Percentiles rank a stretch among this genome's conserved stretches.
Evolutionary conservation across 139 green algal genomes (phyloP).

Genomic region (Chlamydomonas asymmetrica): DNA sequence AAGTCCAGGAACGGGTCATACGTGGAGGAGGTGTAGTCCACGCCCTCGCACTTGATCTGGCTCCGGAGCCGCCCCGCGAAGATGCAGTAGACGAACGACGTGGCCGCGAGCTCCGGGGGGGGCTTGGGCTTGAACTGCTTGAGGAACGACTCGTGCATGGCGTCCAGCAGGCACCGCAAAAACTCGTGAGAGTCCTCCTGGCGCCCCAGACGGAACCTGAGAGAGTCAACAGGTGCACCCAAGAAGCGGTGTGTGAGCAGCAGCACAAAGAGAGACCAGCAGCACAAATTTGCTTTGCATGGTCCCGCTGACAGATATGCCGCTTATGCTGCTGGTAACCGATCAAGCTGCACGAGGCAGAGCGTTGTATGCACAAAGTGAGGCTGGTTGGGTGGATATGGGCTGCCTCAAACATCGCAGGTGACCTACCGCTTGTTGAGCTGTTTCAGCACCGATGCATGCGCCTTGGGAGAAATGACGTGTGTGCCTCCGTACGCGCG

Average conservation of each 20-base stretch:
- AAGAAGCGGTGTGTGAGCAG: no score
- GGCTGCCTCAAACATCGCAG: no score
- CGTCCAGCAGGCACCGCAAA: slow-evolving; percentile 84
- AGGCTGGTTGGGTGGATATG: no score
- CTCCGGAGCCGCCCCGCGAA: slow-evolving; percentile 89
- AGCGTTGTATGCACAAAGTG: no score
- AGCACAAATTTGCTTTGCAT: not conserved
- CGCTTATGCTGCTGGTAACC: slow-evolving; percentile 10
- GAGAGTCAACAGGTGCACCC: no score
- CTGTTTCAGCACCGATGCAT: slow-evolving; percentile 48
- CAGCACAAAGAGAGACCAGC: not conserved
- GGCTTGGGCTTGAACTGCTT: slow-evolving; percentile 60
- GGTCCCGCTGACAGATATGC: not conserved
- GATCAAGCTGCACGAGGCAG: not conserved
- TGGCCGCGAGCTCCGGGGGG: slow-evolving; percentile 61
- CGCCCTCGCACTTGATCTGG: slow-evolving; percentile 86
- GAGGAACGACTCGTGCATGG: slow-evolving; percentile 82
- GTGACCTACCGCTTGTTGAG: slow-evolving; percentile 70
- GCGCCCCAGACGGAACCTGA: slow-evolving; percentile 81
- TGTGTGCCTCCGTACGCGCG: slow-evolving; percentile 20
- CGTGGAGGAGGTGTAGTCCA: slow-evolving; percentile 78
- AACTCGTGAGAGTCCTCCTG: slow-evolving; percentile 94
- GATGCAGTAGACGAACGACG: slow-evolving; percentile 85
- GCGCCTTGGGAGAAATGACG: slow-evolving; percentile 42
- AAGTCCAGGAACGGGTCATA: slow-evolving; percentile 94